These are phyloP conservation scores for Aspergillus persii DNA, from an alignment of 2,329 filamentous ascomycete genomes.

Conservation along the genomic window DNA sequence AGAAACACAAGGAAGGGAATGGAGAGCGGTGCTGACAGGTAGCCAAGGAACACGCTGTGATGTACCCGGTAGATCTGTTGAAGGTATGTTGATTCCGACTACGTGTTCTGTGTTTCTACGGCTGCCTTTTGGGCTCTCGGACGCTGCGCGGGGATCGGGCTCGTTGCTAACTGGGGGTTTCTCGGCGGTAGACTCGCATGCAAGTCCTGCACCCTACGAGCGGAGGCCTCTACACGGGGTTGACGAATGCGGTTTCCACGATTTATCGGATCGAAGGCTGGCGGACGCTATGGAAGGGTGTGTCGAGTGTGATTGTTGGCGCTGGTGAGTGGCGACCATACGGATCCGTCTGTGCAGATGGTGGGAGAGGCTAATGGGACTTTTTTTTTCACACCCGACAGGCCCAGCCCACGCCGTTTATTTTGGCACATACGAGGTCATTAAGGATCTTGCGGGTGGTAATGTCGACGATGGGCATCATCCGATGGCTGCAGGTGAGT, in stretches of 20 bases:
- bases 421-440: constrained; percentile 95
- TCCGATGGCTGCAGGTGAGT: constrained; percentile 82
- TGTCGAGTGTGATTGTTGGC: constrained; percentile 93
- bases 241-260: constrained; percentile 87
- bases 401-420: constrained; percentile 97
- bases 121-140: neutral
- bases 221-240: constrained; percentile 78
- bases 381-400: constrained; percentile 38
- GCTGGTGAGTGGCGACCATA: constrained; percentile 63
- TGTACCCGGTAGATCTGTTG: constrained; percentile 97
- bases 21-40: constrained; percentile 16
- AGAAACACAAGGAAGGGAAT: constrained; percentile 1
- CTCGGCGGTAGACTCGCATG: constrained; percentile 76
- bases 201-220: constrained; percentile 86
- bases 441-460: constrained; percentile 93
- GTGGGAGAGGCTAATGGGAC: constrained; percentile 22
- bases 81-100: constrained; percentile 64
- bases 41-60: constrained; percentile 87
- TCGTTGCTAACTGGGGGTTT: constrained; percentile 4
- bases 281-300: constrained; percentile 89
- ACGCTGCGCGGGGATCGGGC: neutral
- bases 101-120: neutral
- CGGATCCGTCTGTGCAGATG: neutral
- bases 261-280: constrained; percentile 89
- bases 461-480: constrained; percentile 84